phyloP scores from a whole-genome alignment of 179 eudicot species.

The Monotropa hypopitys region DNA sequence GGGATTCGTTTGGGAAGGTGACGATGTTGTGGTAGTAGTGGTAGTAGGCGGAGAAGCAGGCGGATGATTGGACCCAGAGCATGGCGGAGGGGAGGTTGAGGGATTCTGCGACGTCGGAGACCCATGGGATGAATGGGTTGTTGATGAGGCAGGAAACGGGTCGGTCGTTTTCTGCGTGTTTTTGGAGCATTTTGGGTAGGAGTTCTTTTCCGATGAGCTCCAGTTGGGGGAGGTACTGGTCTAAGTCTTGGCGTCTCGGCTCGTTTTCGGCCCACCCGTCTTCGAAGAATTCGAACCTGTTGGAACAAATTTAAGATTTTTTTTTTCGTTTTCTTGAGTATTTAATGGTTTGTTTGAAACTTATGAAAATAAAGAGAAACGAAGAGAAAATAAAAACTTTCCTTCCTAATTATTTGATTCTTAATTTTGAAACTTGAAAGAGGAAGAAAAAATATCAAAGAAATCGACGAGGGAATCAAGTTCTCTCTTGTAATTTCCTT shows the following conservation, averaged over 20 bases:
- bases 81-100: conserved; percentile 49
- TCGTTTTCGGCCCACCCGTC: conserved; percentile 43
- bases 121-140: conserved; percentile 87
- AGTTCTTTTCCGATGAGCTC: conserved; percentile 36
- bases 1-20: conserved; percentile 45
- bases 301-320: conserved; percentile 14
- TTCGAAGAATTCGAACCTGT: conserved; percentile 60
- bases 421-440: no score
- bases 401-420: no score
- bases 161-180: conserved; percentile 25
- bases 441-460: no score
- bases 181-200: conserved; percentile 30
- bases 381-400: no score
- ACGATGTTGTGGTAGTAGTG: conserved; percentile 32
- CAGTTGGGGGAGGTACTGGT: conserved; percentile 36
- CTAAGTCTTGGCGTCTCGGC: conserved; percentile 33
- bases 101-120: conserved; percentile 59
- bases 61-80: conserved; percentile 79
- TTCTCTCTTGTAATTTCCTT: no score
- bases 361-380: no score
- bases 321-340: no score
- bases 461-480: no score
- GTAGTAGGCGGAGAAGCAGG: conserved; percentile 49
- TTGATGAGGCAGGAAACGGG: conserved; percentile 64
- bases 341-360: no score